A percentile compares a stretch with the other conserved stretches of the same genome.
Conservation (phyloP, 2,329 filamentous ascomycete species). For the Colletotrichum sp. region DNA sequence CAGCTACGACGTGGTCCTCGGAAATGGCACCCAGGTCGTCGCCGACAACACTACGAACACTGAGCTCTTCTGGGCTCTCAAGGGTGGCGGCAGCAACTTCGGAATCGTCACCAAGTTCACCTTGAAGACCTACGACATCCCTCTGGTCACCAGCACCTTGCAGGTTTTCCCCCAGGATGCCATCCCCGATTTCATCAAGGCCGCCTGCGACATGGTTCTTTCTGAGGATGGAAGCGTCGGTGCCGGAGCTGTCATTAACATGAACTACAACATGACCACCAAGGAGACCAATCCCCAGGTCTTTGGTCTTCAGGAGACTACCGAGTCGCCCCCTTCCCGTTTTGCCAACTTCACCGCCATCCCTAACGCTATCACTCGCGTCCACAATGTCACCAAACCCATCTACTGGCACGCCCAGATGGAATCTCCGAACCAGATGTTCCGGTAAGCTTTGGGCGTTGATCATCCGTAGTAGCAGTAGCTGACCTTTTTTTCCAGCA, state of each 20-base stretch:
- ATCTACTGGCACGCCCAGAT: constrained; percentile 29
- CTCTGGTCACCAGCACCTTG: constrained; percentile 34
- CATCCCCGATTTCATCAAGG: constrained; percentile 29
- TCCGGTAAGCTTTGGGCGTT: constrained; percentile 28
- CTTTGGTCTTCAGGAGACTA: constrained; percentile 38
- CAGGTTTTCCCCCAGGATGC: constrained; percentile 32
- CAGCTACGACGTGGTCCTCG: constrained; percentile 45
- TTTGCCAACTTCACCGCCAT: constrained; percentile 37
- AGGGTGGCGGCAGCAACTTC: constrained; percentile 18
- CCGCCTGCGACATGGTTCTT: constrained; percentile 28
- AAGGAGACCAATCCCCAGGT: constrained; percentile 26
- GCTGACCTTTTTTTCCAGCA: constrained; percentile 20
- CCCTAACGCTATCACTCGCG: constrained; percentile 13
- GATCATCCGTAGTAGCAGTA: neutral
- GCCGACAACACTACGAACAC: constrained; percentile 34
- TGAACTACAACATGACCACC: constrained; percentile 33
- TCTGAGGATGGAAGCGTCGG: constrained; percentile 28
- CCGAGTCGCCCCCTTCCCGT: constrained; percentile 32
- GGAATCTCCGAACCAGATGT: constrained; percentile 38
- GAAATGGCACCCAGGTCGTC: constrained; percentile 43
- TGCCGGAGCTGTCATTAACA: constrained; percentile 35
- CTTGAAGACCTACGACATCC: constrained; percentile 26
- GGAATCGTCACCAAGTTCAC: constrained; percentile 27
- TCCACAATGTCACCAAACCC: constrained; percentile 33
- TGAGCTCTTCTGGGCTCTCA: constrained; percentile 24